Evolutionary conservation across 306 rosid genomes (phyloP).

Genomic region (Citrullus amarus): DNA sequence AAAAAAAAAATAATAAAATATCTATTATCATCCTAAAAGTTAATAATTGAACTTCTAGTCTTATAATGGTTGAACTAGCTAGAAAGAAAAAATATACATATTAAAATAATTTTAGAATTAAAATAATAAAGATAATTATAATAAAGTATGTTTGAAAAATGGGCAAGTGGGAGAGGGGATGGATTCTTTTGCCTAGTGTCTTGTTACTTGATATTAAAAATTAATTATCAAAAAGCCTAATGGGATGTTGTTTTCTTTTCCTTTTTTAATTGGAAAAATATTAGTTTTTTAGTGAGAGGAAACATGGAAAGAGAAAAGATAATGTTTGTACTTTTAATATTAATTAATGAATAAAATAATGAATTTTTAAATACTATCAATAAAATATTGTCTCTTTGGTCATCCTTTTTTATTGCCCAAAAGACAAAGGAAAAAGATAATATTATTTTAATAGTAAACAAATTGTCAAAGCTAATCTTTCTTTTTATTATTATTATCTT

Average conservation of each 20-base stretch:
- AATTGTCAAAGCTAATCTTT: slow-evolving; percentile 17
- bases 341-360: neutral
- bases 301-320: slow-evolving; percentile 10
- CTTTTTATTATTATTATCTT: neutral
- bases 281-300: neutral
- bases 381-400: slow-evolving; percentile 22
- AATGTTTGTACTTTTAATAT: slow-evolving; percentile 16
- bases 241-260: neutral
- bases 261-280: neutral
- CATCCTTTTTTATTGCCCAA: slow-evolving; percentile 21
- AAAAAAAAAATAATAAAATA: too few species aligned
- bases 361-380: neutral
- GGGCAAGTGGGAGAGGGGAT: slow-evolving; percentile 28
- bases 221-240: neutral
- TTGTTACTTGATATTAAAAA: neutral
- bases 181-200: slow-evolving; percentile 26
- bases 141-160: slow-evolving; percentile 13
- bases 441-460: slow-evolving; percentile 7
- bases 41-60: too few species aligned
- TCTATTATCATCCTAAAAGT: too few species aligned
- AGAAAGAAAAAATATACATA: neutral
- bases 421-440: slow-evolving; percentile 9
- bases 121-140: slow-evolving; percentile 19
- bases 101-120: neutral
- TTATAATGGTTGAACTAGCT: too few species aligned